These are phyloP conservation scores for Ascoidea rubescens DNA, from an alignment of 805 yeast genomes.

Conservation along the genomic window DNA sequence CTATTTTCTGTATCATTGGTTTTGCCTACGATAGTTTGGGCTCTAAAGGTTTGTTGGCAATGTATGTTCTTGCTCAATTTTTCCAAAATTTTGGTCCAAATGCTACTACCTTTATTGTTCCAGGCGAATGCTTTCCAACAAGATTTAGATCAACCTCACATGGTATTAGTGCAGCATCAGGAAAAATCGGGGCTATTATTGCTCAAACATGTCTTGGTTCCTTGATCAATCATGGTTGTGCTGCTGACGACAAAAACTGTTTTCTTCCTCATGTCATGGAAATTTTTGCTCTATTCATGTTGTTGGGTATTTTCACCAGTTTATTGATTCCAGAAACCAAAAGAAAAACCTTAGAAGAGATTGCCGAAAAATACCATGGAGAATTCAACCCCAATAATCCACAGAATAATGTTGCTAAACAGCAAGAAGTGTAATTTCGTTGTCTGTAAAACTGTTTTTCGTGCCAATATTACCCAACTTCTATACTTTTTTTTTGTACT, in stretches of 20 bases:
- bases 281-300: slow-evolving; percentile 88
- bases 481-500: too few relatives aligned
- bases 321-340: slow-evolving; percentile 79
- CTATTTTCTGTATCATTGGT: slow-evolving; percentile 66
- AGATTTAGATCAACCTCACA: slow-evolving; percentile 93
- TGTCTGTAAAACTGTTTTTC: neutral
- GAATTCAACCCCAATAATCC: slow-evolving; percentile 32
- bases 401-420: neutral
- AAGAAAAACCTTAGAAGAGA: slow-evolving; percentile 80
- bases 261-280: slow-evolving; percentile 89
- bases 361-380: slow-evolving; percentile 70
- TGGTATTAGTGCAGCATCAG: slow-evolving; percentile 86
- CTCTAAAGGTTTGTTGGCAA: slow-evolving; percentile 55
- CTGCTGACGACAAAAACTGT: slow-evolving; percentile 47
- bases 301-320: slow-evolving; percentile 54
- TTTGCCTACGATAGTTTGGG: slow-evolving; percentile 64
- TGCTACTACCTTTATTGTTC: slow-evolving; percentile 79
- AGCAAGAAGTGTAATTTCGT: neutral
- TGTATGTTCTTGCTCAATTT: slow-evolving; percentile 72
- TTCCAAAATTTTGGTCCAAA: slow-evolving; percentile 91
- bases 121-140: slow-evolving; percentile 89
- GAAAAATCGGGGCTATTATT: slow-evolving; percentile 87
- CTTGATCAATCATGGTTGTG: slow-evolving; percentile 65
- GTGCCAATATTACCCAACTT: too few relatives aligned
- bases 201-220: slow-evolving; percentile 86